Evolutionary conservation across 2,329 filamentous ascomycete genomes (phyloP).

Genomic region (Aspergillus intermedius): DNA sequence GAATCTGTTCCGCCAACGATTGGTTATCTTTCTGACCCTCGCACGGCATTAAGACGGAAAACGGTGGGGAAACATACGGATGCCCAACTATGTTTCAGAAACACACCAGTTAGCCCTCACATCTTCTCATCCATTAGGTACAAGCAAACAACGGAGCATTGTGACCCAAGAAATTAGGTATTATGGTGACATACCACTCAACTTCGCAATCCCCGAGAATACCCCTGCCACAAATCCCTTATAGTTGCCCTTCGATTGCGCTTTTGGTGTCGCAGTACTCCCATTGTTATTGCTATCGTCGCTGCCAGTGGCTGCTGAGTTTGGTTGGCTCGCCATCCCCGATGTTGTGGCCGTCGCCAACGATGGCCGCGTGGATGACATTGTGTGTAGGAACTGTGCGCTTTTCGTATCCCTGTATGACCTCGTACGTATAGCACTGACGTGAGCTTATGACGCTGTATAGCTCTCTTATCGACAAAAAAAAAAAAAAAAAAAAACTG

Average conservation of each 20-base stretch:
- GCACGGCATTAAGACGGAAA: not conserved
- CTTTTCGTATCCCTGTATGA: not conserved
- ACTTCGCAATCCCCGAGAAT: conserved; percentile 87
- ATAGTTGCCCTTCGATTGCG: conserved; percentile 53
- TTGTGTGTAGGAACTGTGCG: conserved; percentile 5
- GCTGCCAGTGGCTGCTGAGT: not conserved
- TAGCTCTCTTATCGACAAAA: not conserved
- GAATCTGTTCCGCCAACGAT: conserved; percentile 51
- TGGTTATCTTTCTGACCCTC: conserved; percentile 1
- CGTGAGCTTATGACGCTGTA: not conserved
- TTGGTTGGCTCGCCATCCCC: not conserved
- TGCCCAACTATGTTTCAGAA: conserved; percentile 47
- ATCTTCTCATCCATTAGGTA: not conserved
- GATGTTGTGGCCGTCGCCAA: conserved; percentile 4
- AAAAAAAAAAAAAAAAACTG: not conserved
- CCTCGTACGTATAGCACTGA: not conserved
- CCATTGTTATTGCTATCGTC: not conserved
- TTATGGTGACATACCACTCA: conserved; percentile 57
- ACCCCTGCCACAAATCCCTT: conserved; percentile 97
- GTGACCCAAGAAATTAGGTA: not conserved
- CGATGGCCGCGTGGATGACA: conserved; percentile 17
- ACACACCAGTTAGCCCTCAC: not conserved
- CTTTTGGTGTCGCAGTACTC: conserved; percentile 9
- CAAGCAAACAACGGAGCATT: conserved; percentile 3
- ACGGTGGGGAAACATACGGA: conserved; percentile 41